phyloP scores from a whole-genome alignment of 1,284 basidiomycete species.

The Gymnopus androsaceus region DNA sequence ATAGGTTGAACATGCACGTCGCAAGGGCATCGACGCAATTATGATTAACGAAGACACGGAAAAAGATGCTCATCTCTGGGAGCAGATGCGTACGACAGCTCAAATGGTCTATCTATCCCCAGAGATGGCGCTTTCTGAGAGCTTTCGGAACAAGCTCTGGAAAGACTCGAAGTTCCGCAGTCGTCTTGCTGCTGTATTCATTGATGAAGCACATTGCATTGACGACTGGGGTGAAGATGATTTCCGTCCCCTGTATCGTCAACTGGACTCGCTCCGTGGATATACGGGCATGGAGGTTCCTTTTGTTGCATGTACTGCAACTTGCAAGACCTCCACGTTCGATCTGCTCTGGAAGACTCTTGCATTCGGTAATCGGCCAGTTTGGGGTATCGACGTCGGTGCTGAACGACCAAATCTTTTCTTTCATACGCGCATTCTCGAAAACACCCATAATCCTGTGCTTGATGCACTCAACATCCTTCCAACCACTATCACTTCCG shows the following conservation, averaged over 20 bases:
- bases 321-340: too few species aligned
- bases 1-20: neutral
- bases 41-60: slow-evolving; percentile 1
- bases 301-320: slow-evolving; percentile 1
- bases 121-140: neutral
- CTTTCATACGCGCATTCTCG: too few species aligned
- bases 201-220: too few species aligned
- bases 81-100: neutral
- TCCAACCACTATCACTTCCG: too few species aligned
- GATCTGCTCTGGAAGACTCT: too few species aligned
- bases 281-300: neutral
- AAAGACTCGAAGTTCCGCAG: neutral
- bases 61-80: neutral
- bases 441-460: too few species aligned
- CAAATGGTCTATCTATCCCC: too few species aligned
- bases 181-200: neutral
- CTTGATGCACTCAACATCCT: too few species aligned
- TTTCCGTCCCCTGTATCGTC: neutral
- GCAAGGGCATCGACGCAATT: neutral
- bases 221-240: neutral
- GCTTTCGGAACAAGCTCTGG: neutral
- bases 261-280: neutral
- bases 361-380: too few species aligned
- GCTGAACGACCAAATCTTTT: too few species aligned
- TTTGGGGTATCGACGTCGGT: too few species aligned